Conservation (phyloP, 108 stramenopile species). For the Cyclotella sp. region DNA sequence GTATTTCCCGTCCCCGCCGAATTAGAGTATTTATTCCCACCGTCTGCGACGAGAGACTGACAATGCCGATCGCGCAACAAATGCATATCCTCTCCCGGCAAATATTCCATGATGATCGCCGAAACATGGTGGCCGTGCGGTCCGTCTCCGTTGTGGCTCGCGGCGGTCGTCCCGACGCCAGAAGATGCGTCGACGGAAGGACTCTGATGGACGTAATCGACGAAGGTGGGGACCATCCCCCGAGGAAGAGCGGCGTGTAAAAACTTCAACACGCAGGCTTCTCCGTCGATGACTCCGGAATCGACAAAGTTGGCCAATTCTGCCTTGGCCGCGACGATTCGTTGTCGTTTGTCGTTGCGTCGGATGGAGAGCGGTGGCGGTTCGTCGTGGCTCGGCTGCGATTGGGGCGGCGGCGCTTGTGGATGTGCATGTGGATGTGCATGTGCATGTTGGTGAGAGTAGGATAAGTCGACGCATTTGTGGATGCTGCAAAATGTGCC, state of each 20-base stretch:
- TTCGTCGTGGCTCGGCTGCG: constrained; percentile 9
- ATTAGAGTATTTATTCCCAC: background rate
- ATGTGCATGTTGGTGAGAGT: constrained; percentile 41
- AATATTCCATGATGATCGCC: constrained; percentile 88
- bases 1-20: background rate
- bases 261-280: constrained; percentile 77
- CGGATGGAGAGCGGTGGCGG: background rate
- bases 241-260: constrained; percentile 54
- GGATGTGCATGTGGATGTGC: too few species aligned
- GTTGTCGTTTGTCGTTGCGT: constrained; percentile 2
- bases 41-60: constrained; percentile 15
- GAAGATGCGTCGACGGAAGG: background rate
- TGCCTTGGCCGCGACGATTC: constrained; percentile 85
- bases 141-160: too few species aligned
- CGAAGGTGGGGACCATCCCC: constrained; percentile 72
- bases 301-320: constrained; percentile 78
- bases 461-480: constrained; percentile 77
- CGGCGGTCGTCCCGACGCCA: too few species aligned
- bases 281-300: constrained; percentile 83
- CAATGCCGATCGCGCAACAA: constrained; percentile 66
- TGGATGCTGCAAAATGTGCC: constrained; percentile 90
- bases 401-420: constrained; percentile 7
- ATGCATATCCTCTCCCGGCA: constrained; percentile 87
- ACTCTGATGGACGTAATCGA: constrained; percentile 63
- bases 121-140: constrained; percentile 27